Evolutionary conservation across 1,284 basidiomycete species (phyloP), one percentile per base, ranked within the genome.

Genomic region (Schizophyllum commune): DNA sequence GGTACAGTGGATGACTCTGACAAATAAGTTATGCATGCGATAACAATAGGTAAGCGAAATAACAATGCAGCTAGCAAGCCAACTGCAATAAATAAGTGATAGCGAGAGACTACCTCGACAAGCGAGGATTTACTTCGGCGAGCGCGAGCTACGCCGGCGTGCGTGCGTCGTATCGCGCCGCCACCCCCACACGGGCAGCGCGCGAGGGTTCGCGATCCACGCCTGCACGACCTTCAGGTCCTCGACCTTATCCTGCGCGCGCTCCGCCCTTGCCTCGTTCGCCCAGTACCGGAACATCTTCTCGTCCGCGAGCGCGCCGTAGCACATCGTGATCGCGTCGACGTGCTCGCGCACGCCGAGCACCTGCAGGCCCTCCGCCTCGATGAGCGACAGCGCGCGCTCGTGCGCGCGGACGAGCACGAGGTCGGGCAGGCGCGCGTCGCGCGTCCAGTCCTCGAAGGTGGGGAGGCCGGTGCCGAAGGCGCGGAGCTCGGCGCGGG

Each of bases 181-280:
- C 77, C 63, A 72, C 5, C 72, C 73, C 76, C 77, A 78, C n/a
- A 71, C 67, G 32, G 75, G 75, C 62, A 77, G 77, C 4, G 67
- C 67, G 53, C 65, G 64, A 5, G 75, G 75, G 55, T 77, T 72
- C 13, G 66, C 65, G 5, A 74, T 63, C 77, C 77, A 79, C 22
- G 62, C 69, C 17, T 70, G 67, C 27, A 77, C 68, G n/a, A 73
- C 72, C 47, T 70, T 61, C 55, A 64, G 57, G 22, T 63, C 60
- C 7, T 61, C 65, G 6, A 58, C 21, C 5, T 52, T 68, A 34
- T 67, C 67, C 59, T 68, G 64, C 27, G 64, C 64, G 11, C 67
- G 63, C 11, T 58, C 51, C 27, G 63, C 60, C 9, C 61, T 52
- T 52, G 55, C 52, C 21, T 57, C 47, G 57, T 56, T 64, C 57